These are phyloP conservation scores for Peronospora tabacina DNA, from an alignment of 352 stramenopile genomes.

Conservation along the genomic window DNA sequence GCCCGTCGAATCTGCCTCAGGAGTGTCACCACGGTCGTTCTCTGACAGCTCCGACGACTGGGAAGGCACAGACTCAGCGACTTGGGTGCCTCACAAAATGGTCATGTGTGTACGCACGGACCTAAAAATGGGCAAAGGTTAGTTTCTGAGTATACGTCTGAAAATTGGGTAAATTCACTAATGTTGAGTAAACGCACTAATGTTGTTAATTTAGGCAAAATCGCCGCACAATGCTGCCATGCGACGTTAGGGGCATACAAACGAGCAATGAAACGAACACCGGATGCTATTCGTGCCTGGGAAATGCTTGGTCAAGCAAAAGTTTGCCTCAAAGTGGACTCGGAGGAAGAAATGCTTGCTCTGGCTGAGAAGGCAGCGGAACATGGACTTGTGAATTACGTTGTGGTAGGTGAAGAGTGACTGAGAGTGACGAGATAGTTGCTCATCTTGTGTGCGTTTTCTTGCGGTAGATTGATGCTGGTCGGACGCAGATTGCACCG, in stretches of 20 bases:
- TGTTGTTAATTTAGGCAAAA: conserved; percentile 46
- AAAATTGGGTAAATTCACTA: too few relatives aligned
- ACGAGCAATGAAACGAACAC: conserved; percentile 73
- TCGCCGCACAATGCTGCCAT: conserved; percentile 82
- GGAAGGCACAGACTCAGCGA: conserved; percentile 51
- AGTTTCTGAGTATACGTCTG: conserved; percentile 21
- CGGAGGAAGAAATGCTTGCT: conserved; percentile 70
- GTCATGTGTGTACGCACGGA: conserved; percentile 92
- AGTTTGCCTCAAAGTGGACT: conserved; percentile 81
- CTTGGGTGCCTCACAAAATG: conserved; percentile 86
- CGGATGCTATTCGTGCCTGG: conserved; percentile 60
- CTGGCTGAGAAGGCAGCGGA: conserved; percentile 57
- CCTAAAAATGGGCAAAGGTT: conserved; percentile 95
- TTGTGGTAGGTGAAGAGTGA: conserved; percentile 43
- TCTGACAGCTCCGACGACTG: conserved; percentile 49
- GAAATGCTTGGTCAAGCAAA: conserved; percentile 83
- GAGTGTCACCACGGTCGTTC: conserved; percentile 18
- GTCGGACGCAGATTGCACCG: conserved; percentile 78
- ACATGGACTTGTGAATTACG: conserved; percentile 65
- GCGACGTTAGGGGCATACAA: conserved; percentile 94
- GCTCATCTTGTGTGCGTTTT: neutral
- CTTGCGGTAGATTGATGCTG: conserved; percentile 52
- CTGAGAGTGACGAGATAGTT: neutral
- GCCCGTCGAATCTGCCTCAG: conserved; percentile 1
- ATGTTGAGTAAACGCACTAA: too few relatives aligned